Conservation (phyloP, 106 monocot species). For the Phalaenopsis equestris region DNA sequence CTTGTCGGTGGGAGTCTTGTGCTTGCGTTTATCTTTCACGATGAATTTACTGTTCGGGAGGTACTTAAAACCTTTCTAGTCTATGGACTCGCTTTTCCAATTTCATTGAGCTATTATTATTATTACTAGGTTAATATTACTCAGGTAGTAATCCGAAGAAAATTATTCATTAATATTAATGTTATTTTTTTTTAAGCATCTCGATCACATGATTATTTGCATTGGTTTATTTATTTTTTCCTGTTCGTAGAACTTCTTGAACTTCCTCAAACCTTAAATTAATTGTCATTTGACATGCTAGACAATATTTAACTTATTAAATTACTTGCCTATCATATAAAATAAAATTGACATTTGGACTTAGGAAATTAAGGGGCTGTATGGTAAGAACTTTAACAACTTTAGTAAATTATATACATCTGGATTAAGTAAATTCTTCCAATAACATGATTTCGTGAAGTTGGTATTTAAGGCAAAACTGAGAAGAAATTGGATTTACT, state of each 20-base stretch:
- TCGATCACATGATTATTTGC: neutral
- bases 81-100: neutral
- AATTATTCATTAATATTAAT: neutral
- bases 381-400: no score
- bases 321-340: neutral
- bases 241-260: neutral
- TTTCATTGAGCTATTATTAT: neutral
- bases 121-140: no score
- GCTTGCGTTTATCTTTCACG: conserved; percentile 40
- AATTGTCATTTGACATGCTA: no score
- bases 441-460: no score
- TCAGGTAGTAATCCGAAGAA: no score
- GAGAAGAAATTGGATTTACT: no score
- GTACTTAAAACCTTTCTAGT: conserved; percentile 9
- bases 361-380: neutral
- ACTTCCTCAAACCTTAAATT: neutral
- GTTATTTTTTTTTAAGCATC: neutral
- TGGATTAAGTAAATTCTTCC: no score
- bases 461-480: no score
- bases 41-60: conserved; percentile 36
- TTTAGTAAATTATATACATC: no score
- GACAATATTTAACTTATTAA: no score
- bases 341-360: neutral
- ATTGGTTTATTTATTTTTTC: no score
- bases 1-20: conserved; percentile 23